Conservation (phyloP, 169 alveolate genomes). For the Theileria orientalis region DNA sequence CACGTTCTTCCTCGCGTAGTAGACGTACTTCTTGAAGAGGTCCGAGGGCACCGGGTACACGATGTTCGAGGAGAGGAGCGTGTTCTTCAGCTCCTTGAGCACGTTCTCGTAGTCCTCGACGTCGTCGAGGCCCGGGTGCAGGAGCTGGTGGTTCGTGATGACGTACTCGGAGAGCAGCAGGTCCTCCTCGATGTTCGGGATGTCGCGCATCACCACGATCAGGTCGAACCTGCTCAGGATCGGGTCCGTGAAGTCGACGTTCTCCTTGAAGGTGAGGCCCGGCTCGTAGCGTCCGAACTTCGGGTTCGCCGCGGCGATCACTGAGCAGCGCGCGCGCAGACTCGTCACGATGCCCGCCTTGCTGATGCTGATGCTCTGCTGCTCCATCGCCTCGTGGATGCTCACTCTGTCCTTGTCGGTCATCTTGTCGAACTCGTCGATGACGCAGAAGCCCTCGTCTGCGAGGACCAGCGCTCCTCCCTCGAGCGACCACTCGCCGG, state of each 20-base stretch:
- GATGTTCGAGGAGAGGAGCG: constrained; percentile 74
- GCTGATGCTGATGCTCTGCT: constrained; percentile 97
- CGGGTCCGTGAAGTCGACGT: constrained; percentile 99
- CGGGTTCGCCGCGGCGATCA: constrained; percentile 99
- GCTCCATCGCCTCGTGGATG: constrained; percentile 99
- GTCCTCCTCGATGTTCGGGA: constrained; percentile 92
- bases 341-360: constrained; percentile 98
- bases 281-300: constrained; percentile 94
- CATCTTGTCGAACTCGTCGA: constrained; percentile 99
- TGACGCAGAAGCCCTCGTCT: constrained; percentile 98
- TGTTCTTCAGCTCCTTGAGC: constrained; percentile 68
- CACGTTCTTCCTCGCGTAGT: constrained; percentile 93
- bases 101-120: constrained; percentile 75
- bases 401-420: constrained; percentile 98
- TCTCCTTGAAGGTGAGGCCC: constrained; percentile 93
- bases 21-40: constrained; percentile 91
- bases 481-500: constrained; percentile 96
- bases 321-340: constrained; percentile 97
- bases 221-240: constrained; percentile 98
- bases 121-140: constrained; percentile 88
- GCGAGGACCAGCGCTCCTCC: constrained; percentile 99
- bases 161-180: constrained; percentile 95
- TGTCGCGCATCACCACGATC: constrained; percentile 96
- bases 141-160: constrained; percentile 92
- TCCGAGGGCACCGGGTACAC: constrained; percentile 89